phyloP scores from a whole-genome alignment of 208 protist genomes.

The Balamuthia mandrillaris region DNA sequence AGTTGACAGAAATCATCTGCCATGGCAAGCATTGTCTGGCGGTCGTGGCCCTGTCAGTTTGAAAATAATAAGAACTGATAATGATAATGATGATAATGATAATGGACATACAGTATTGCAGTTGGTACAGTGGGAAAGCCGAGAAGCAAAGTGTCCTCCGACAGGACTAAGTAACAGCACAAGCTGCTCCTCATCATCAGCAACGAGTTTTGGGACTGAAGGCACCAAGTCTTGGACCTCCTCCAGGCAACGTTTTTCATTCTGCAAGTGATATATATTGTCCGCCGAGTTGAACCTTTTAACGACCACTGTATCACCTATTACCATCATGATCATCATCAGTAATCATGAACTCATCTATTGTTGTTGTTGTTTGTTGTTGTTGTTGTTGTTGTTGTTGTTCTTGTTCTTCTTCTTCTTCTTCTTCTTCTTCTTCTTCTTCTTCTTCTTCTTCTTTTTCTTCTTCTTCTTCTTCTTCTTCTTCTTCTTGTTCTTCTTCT shows the following conservation, averaged over 20 bases:
- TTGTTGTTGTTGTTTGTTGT: no score
- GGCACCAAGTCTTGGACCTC: background rate
- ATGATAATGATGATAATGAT: no score
- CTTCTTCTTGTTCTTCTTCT: no score
- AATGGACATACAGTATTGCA: no score
- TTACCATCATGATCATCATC: background rate
- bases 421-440: no score
- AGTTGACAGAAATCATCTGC: slow-evolving; percentile 19
- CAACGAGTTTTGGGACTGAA: background rate
- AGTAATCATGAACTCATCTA: no score
- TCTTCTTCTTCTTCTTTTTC: no score
- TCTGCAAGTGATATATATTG: background rate
- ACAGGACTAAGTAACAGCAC: background rate
- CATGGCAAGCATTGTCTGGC: background rate
- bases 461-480: no score
- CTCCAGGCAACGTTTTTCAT: background rate
- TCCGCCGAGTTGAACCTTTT: background rate
- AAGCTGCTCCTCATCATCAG: background rate
- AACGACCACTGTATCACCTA: background rate
- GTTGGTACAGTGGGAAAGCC: background rate
- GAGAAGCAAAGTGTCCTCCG: background rate
- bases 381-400: no score
- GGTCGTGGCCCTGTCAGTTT: no score
- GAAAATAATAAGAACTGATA: no score
- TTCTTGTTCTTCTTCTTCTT: no score